Base-by-base conservation (phyloP, 768 basidiomycete genomes). In the Boletus sensibilis region DNA sequence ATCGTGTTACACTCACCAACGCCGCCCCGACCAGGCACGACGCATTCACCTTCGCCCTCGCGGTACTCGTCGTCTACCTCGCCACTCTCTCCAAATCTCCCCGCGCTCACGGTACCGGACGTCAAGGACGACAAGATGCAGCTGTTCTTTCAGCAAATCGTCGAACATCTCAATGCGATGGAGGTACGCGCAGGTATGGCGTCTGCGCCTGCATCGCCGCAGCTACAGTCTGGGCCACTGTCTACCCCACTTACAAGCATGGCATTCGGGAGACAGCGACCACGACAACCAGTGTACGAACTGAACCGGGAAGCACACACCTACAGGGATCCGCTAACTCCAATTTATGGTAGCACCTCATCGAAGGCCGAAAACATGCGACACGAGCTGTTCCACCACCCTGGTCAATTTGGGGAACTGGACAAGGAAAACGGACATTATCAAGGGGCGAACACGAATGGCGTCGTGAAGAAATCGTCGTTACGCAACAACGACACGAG, bases 91-190 rank as follows among this genome's bases (percentile, higher is more conserved):
- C 78, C 78, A 6, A 69, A 66, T 34, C 73, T 82, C 9, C 77
- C 80, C 8, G 75, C 72, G 9, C 68, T 90, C 33, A 78, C 81
- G 27, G 78, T 85, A n/a, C 89, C 92, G 0, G 81, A 87, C 53
- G 75, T 88, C 29, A 79, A 87, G 62, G 87, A 94, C 64, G 83
- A 83, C 50, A 85, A 82, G 43, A 84, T 96, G 64, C 90, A 93
- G 61, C 74, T 83, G 44, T 95, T 95, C 75, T 91, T 94, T 72
- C 79, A 88, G 52, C 90, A 95, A 69, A 86, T 94, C 44, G 88
- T 86, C 9, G 83, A 88, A 45, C 90, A 91, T 67, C 81, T 94
- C 53, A 85, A 87, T 63, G 79, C 81, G 42, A 84, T 93, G 75
- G 85, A 89, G 64, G 76, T 79, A 38, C 80, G 81, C 48, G 78